Evolutionary conservation across 2,329 filamentous ascomycete species (phyloP).

Genomic region (Neopestalotiopsis sp.): DNA sequence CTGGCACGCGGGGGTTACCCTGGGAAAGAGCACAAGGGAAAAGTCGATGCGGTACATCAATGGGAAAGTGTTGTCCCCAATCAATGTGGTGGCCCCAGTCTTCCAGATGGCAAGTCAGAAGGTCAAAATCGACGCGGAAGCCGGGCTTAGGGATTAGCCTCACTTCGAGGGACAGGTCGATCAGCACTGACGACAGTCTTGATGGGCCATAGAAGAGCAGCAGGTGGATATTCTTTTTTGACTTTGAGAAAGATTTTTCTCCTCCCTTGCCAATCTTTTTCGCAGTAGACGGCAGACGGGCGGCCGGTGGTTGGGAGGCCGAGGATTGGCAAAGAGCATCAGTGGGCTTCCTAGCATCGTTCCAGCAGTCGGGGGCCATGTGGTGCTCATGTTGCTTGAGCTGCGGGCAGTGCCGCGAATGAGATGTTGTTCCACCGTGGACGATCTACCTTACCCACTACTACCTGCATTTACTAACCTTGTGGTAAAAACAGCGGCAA

Average conservation of each 20-base stretch:
- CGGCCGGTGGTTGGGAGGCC: neutral
- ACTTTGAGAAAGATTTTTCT: neutral
- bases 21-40: neutral
- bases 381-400: neutral
- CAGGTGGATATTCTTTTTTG: neutral
- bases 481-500: neutral
- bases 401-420: neutral
- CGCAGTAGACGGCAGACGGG: neutral
- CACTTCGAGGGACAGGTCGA: conserved; percentile 10
- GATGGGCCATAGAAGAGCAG: neutral
- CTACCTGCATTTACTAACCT: neutral
- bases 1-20: conserved; percentile 4
- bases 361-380: conserved; percentile 2
- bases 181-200: neutral
- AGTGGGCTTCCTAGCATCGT: neutral
- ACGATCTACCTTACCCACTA: neutral
- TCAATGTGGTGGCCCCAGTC: neutral
- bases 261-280: conserved; percentile 11
- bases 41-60: conserved; percentile 2
- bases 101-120: conserved; percentile 6
- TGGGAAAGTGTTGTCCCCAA: neutral
- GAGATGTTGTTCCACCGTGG: neutral
- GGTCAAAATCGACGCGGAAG: conserved; percentile 17
- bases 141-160: conserved; percentile 13
- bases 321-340: neutral